Base-by-base conservation (phyloP, 2,329 filamentous ascomycete genomes). In the Calonectria pseudoturangicola region DNA sequence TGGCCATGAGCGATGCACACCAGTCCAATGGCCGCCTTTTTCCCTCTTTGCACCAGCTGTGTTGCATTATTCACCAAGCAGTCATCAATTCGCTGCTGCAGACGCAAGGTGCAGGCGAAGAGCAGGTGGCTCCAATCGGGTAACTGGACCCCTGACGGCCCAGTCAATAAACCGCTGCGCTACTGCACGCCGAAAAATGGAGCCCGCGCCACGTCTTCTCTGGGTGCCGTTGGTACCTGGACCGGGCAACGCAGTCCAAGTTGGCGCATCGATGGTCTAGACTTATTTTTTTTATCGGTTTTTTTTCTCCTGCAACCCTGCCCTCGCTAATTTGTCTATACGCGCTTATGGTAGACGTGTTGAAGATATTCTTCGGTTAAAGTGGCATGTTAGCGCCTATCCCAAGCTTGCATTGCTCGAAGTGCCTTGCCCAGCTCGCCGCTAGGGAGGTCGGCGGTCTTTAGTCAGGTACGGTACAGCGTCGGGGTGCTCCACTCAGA, bases 161-260 rank as follows among this genome's bases (percentile, higher is more conserved):
- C 77, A 78, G 72, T 79, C 78, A 79, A 80, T 80, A 80, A 80
- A 77, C 74, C 78, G 75, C 50, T 71, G 66, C 77, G 75, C 78
- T 80, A 80, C 74, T 80, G 78, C 78, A 80, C 74, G 73, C 60
- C 64, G 68, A 66, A 41, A 33, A 60, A 41, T 60, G 54, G 54
- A 68, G 69, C 68, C 66, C 50, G 36, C 63, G 45, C 50, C 39
- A 54, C 33, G 58, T 39, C 58, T 63, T 25, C 16, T 27, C n/a
- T 63, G 13, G 41, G 16, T 60, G 33, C 21, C 12, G 36, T 41
- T 60, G 36, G 54, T 60, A 18, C 33, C 21, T 27, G 33, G 33
- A 30, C 13, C 13, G n/a, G 54, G 27, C 54, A 41, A 41, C 8
- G 33, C 54, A 8, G 15, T 33, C 4, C 36, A 58, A 13, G 54